Evolutionary conservation across 2,329 filamentous ascomycete genomes (phyloP).

Genomic region (Xylaria sp.): DNA sequence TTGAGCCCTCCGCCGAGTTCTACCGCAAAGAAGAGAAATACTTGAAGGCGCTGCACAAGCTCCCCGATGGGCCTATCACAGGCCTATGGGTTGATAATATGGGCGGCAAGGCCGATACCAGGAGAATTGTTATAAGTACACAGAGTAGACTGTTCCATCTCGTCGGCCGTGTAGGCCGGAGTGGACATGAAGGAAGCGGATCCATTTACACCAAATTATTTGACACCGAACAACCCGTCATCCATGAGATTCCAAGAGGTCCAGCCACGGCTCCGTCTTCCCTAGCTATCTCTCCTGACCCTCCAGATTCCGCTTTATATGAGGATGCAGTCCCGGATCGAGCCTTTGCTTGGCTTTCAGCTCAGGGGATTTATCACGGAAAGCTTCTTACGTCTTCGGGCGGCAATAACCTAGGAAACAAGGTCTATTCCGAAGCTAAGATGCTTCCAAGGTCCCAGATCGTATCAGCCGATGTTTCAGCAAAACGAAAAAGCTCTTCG

Average conservation of each 20-base stretch:
- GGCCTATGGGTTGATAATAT: slow-evolving; percentile 87
- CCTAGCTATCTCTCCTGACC: slow-evolving; percentile 81
- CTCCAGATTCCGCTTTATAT: slow-evolving; percentile 63
- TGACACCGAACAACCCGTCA: slow-evolving; percentile 82
- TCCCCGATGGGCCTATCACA: slow-evolving; percentile 83
- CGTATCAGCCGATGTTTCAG: slow-evolving; percentile 72
- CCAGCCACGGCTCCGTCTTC: slow-evolving; percentile 70
- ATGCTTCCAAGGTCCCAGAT: slow-evolving; percentile 80
- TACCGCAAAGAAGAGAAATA: slow-evolving; percentile 96
- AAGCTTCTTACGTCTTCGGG: slow-evolving; percentile 72
- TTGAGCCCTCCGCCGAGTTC: slow-evolving; percentile 94
- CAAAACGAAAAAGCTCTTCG: slow-evolving; percentile 72
- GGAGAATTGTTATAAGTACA: slow-evolving; percentile 84
- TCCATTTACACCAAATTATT: slow-evolving; percentile 91
- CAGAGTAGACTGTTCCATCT: slow-evolving; percentile 83
- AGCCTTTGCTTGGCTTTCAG: slow-evolving; percentile 89
- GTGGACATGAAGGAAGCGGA: slow-evolving; percentile 79
- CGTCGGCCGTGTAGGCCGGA: slow-evolving; percentile 78
- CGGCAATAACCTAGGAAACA: slow-evolving; percentile 73
- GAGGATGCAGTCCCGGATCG: slow-evolving; percentile 73
- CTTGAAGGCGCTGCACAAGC: slow-evolving; percentile 82
- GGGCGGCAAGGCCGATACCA: slow-evolving; percentile 73
- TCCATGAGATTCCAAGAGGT: slow-evolving; percentile 76
- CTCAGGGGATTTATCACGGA: slow-evolving; percentile 90
- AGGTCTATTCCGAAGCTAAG: slow-evolving; percentile 82